Evolutionary conservation across 176 grass and related monocot species (phyloP).

Genomic region (Cenchrus purpureus): DNA sequence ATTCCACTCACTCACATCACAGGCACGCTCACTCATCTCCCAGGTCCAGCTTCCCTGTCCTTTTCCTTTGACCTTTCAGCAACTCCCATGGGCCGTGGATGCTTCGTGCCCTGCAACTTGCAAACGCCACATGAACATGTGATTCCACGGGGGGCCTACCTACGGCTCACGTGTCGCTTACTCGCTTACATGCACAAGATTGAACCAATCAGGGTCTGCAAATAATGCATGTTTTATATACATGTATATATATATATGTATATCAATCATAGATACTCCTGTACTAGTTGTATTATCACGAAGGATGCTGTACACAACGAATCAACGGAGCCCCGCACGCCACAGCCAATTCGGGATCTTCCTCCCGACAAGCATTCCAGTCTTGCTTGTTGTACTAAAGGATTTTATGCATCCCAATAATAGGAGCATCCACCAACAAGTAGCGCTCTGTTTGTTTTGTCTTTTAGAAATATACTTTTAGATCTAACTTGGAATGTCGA

Average conservation of each 20-base stretch:
- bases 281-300: background rate
- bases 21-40: too few relatives aligned
- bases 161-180: constrained; percentile 26
- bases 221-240: constrained; percentile 14
- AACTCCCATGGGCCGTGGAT: background rate
- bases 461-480: background rate
- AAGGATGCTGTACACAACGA: constrained; percentile 16
- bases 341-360: background rate
- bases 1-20: background rate
- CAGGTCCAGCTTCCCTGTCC: constrained; percentile 19
- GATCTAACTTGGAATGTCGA: background rate
- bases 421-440: background rate
- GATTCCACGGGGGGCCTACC: constrained; percentile 25
- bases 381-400: background rate
- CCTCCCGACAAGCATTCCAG: constrained; percentile 23
- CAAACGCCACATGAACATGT: constrained; percentile 26
- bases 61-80: constrained; percentile 51
- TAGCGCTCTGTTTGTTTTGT: background rate
- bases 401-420: too few relatives aligned
- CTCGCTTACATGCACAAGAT: background rate
- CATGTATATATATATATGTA: background rate
- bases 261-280: background rate
- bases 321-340: constrained; percentile 23
- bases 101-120: background rate
- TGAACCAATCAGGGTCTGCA: background rate